Percentiles rank a stretch among this genome's conserved stretches.
phyloP scores from a whole-genome alignment of 2,329 filamentous ascomycete species.

The Eutypa lata region DNA sequence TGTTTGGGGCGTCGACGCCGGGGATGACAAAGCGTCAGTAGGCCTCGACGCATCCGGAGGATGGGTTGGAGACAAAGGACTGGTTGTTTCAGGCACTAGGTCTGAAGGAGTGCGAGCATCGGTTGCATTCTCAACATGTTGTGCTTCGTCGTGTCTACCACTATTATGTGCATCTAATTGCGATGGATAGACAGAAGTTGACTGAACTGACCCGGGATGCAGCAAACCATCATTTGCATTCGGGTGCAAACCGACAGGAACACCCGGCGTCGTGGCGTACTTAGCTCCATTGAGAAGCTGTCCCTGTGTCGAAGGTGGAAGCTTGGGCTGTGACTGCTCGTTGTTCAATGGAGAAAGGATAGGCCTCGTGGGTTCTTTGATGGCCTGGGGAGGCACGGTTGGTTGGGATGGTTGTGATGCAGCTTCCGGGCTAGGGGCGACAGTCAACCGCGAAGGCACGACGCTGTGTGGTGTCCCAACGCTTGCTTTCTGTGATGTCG shows the following conservation, averaged over 20 bases:
- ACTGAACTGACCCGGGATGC: conserved; percentile 3
- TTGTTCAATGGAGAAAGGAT: conserved; percentile 4
- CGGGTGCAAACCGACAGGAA: conserved; percentile 1
- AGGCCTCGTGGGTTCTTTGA: conserved; percentile 2
- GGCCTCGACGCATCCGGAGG: conserved; percentile 34
- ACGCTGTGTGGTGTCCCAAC: not conserved
- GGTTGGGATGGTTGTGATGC: conserved; percentile 6
- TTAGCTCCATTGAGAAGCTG: not conserved
- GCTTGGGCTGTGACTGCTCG: conserved; percentile 5
- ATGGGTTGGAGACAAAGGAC: conserved; percentile 31
- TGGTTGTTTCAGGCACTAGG: conserved; percentile 13
- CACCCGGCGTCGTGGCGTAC: conserved; percentile 1
- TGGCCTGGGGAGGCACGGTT: conserved; percentile 5
- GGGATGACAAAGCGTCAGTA: conserved; percentile 49
- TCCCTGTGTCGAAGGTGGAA: conserved; percentile 1
- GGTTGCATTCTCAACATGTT: conserved; percentile 5
- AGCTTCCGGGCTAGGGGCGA: not conserved
- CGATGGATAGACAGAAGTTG: conserved; percentile 1
- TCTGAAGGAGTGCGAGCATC: conserved; percentile 10
- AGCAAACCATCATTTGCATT: conserved; percentile 1
- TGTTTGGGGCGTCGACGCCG: conserved; percentile 68
- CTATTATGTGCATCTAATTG: not conserved
- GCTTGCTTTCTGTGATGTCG: not conserved
- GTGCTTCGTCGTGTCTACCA: conserved; percentile 3
- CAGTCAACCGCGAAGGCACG: not conserved